Evolutionary conservation across 495 filamentous ascomycete genomes (phyloP), one percentile per base, ranked within the genome.

Genomic region (Penicillium ochrochloron): DNA sequence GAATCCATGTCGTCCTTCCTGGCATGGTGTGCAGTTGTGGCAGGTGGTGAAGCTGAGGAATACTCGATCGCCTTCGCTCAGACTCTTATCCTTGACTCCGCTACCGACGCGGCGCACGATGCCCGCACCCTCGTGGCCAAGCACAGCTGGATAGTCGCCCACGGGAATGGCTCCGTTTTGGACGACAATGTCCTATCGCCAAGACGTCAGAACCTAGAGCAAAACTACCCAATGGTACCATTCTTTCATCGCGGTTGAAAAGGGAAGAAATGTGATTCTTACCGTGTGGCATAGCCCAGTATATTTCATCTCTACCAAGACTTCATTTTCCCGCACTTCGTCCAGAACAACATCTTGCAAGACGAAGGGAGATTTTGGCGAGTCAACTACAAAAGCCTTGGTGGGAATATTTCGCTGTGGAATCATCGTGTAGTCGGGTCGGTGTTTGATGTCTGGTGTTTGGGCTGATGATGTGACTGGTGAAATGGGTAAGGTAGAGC

Each of bases 91-190:
- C 29, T 76, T 76, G 42, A 82, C 79, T 0, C 57, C 62, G 25
- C 76, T 75, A 11, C 85, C 85, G n/a, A 82, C 27, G 14, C 69
- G 68, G 31, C 79, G 69, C 21, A 87, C 74, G 27, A 82, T 63
- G 8, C 84, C 85, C 2, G 78, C 76, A 27, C 84, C 84, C 71
- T 87, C 84, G 61, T 87, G 84, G 15, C 84, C 84, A 19, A 85
- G 76, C 8, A 81, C 79, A 14, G 71, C 74, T 3, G 80, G 80
- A 41, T 62, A 77, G 4, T 67, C 54, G 25, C 70, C 72, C 35
- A 82, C 41, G 54, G 79, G 61, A 62, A 76, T 61, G 54, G 17
- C 58, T 59, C 81, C 64, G 21, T 69, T 25, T 69, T 78, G 74
- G 37, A 82, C 61, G 55, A 80, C 73, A 59, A 76, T 62, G 46